Percentiles rank a stretch among this genome's conserved stretches.
phyloP scores from a whole-genome alignment of 805 yeast species.

The Suhomyces canberraensis region DNA sequence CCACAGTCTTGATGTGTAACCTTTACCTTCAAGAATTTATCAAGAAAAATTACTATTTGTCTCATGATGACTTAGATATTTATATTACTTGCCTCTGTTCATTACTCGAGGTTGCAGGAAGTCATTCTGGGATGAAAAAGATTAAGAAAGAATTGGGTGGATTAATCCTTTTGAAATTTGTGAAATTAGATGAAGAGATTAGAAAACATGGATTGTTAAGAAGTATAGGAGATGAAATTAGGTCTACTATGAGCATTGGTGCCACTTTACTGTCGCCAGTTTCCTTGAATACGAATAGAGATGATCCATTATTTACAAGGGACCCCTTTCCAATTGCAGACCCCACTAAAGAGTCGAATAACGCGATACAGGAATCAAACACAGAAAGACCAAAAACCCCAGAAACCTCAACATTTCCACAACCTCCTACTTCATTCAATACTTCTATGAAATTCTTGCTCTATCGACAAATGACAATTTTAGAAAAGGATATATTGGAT shows the following conservation, averaged over 20 bases:
- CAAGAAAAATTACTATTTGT: conserved; percentile 23
- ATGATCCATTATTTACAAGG: too few species aligned
- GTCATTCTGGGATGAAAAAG: conserved; percentile 9
- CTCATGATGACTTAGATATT: conserved; percentile 18
- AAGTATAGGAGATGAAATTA: neutral
- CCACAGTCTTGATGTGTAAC: conserved; percentile 23
- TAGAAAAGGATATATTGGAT: conserved; percentile 29
- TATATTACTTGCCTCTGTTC: conserved; percentile 29
- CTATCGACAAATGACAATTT: conserved; percentile 32
- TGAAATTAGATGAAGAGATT: conserved; percentile 16
- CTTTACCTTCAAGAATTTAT: conserved; percentile 30
- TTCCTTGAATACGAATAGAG: too few species aligned
- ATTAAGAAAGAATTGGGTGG: conserved; percentile 27
- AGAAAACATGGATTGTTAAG: neutral
- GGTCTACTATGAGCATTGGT: neutral
- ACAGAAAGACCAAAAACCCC: neutral
- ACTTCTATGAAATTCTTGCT: conserved; percentile 23
- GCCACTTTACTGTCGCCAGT: too few species aligned
- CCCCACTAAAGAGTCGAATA: too few species aligned
- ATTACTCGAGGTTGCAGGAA: conserved; percentile 25
- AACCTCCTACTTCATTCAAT: neutral
- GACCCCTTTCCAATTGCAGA: too few species aligned
- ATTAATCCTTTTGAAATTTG: conserved; percentile 24
- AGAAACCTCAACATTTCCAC: neutral
- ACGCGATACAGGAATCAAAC: neutral